Evolutionary conservation across 1,284 basidiomycete genomes (phyloP), one percentile per base, ranked within the genome.

Genomic region (Cutaneotrichosporon dermatis): DNA sequence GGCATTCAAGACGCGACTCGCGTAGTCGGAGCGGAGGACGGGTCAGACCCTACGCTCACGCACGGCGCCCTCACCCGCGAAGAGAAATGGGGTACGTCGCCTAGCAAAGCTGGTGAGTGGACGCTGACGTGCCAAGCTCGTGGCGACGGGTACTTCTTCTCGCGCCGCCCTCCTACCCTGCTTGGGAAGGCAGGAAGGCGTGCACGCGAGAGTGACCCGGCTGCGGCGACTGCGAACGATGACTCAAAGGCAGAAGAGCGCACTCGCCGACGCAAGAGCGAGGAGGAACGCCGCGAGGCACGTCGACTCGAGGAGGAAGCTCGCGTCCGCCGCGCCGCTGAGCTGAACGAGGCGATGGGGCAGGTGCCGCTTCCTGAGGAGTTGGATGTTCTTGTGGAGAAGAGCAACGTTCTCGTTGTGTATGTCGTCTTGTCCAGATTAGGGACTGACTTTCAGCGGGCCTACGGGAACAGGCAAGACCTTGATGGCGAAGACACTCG

Each of bases 331-430:
- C 55, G 62, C 16, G 59, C 43, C n/a, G 66, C 65, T 9, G 60
- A 62, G 16, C 37, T 66, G 48, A 60, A 59, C 42, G 59, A 51
- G 25, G 59, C 41, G 35, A 60, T 62, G 42, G 57, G 62, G 41
- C 54, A 39, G 4, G 10, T 33, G 3, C 37, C 43, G 11, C 12
- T 51, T 2, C 44, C 51, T 2, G 56, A 58, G 11, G 62, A 64
- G 16, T 43, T 54, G 16, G 64, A 66, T 40, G 72, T 76, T 1
- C 65, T 66, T 36, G 90, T 93, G 59, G 92, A 95, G 80, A 96
- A 96, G 82, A 93, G 90, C 71, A 95, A 96, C 72, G 90, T 95
- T 2, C 79, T 94, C 53, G 86, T 94, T 64, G 83, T 95, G 90
- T 89, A 74, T 58, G 86, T 42, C 9, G 8, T 16, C 7, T 2